A percentile compares a stretch with the other conserved stretches of the same genome.
Conservation (phyloP, 2,329 filamentous ascomycete genomes). For the Neofusicoccum cordaticola region DNA sequence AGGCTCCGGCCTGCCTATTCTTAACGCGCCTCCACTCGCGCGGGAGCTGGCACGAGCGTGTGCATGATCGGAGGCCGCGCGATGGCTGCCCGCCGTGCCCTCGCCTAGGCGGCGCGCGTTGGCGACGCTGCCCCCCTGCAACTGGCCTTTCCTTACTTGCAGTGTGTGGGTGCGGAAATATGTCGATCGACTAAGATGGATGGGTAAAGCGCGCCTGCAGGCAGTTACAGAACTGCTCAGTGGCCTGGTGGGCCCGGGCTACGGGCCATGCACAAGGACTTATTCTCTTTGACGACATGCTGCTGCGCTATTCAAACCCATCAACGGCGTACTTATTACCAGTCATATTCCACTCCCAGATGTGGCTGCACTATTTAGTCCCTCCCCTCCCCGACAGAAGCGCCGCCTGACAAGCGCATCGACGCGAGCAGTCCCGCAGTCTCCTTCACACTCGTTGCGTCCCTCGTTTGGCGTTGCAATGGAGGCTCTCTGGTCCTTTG, state of each 20-base stretch:
- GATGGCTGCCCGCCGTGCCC: slow-evolving; percentile 7
- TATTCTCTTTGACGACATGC: slow-evolving; percentile 19
- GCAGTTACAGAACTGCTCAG: slow-evolving; percentile 17
- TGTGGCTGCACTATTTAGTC: slow-evolving; percentile 18
- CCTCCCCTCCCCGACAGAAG: slow-evolving; percentile 7
- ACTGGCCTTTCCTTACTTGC: slow-evolving; percentile 6
- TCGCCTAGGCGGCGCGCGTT: slow-evolving; percentile 9
- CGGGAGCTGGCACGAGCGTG: slow-evolving; percentile 11
- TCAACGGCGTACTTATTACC: slow-evolving; percentile 16
- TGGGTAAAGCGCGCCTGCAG: slow-evolving; percentile 13
- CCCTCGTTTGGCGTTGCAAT: slow-evolving; percentile 19
- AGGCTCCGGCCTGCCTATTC: slow-evolving; percentile 15
- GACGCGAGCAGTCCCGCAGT: slow-evolving; percentile 9
- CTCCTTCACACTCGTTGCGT: slow-evolving; percentile 17
- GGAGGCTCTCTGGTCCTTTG: slow-evolving; percentile 19
- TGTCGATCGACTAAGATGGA: slow-evolving; percentile 15
- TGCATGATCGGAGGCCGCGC: slow-evolving; percentile 16
- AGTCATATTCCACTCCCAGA: slow-evolving; percentile 15
- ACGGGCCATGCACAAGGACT: slow-evolving; percentile 17
- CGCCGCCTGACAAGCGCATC: slow-evolving; percentile 14
- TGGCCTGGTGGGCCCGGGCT: slow-evolving; percentile 17
- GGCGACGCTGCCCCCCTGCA: slow-evolving; percentile 4
- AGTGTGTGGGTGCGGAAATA: slow-evolving; percentile 14
- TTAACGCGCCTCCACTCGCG: slow-evolving; percentile 17
- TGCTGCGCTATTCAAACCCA: slow-evolving; percentile 18